A percentile compares a stretch with the other conserved stretches of the same genome.
Conservation (phyloP, 257 asterid species). For the Solanum chiquidenum region DNA sequence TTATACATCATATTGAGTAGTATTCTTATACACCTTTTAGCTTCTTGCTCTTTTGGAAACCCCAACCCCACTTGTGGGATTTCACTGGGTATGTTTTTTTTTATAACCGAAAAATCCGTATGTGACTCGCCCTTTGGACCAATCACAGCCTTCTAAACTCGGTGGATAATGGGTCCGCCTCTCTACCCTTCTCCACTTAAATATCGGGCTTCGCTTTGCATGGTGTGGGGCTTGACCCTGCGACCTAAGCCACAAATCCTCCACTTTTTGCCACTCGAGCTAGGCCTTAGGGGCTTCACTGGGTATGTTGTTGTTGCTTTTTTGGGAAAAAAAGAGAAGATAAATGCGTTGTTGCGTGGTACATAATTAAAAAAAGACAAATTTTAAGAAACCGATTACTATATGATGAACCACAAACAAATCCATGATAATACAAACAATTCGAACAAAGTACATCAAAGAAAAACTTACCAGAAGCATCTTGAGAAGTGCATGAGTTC, state of each 20-base stretch:
- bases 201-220: too few relatives aligned
- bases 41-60: neutral
- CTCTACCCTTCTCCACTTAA: too few relatives aligned
- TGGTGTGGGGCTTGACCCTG: too few relatives aligned
- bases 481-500: constrained; percentile 83
- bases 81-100: neutral
- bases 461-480: constrained; percentile 62
- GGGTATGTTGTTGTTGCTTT: neutral
- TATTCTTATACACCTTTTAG: neutral
- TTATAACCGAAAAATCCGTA: too few relatives aligned
- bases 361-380: neutral
- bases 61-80: neutral
- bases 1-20: too few relatives aligned
- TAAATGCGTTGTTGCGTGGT: neutral
- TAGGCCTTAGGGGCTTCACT: too few relatives aligned
- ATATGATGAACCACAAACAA: neutral
- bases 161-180: too few relatives aligned
- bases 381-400: neutral
- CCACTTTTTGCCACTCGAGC: too few relatives aligned
- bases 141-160: too few relatives aligned
- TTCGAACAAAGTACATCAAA: neutral
- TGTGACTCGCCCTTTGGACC: too few relatives aligned
- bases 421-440: neutral
- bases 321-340: neutral
- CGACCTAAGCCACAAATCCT: too few relatives aligned